phyloP scores from a whole-genome alignment of 306 rosid species.

The Hippophae tibetana region DNA sequence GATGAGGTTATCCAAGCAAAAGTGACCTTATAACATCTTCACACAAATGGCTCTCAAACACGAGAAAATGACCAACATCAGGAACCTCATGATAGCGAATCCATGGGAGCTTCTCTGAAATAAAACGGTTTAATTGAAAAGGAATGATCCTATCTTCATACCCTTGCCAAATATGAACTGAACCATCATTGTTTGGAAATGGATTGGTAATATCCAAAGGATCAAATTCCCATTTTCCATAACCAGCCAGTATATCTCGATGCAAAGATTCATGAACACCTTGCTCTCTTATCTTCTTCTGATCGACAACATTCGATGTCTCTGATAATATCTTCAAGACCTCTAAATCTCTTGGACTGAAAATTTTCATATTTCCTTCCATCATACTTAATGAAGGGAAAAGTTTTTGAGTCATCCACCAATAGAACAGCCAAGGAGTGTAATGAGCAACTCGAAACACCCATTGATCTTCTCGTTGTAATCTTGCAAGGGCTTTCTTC shows the following conservation, averaged over 20 bases:
- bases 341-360: constrained; percentile 36
- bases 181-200: constrained; percentile 38
- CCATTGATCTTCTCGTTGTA: constrained; percentile 33
- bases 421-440: constrained; percentile 59
- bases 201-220: constrained; percentile 35
- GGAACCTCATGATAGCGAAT: constrained; percentile 70
- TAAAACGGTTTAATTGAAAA: constrained; percentile 31
- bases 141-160: constrained; percentile 48
- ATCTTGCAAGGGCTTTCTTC: constrained; percentile 24
- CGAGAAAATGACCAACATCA: constrained; percentile 43
- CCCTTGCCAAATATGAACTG: constrained; percentile 75
- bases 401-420: constrained; percentile 85
- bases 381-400: constrained; percentile 41
- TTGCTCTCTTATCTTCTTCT: constrained; percentile 56
- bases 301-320: constrained; percentile 17
- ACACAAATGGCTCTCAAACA: constrained; percentile 23
- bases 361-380: constrained; percentile 7
- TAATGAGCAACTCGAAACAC: constrained; percentile 49
- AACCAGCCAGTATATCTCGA: constrained; percentile 41
- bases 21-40: constrained; percentile 51
- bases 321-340: constrained; percentile 26
- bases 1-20: constrained; percentile 20
- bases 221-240: constrained; percentile 59
- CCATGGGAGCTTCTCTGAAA: constrained; percentile 56
- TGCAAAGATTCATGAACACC: constrained; percentile 55